Evolutionary conservation across 2,329 filamentous ascomycete species (phyloP), one percentile per base, ranked within the genome.

Genomic region (Madurella mycetomatis): DNA sequence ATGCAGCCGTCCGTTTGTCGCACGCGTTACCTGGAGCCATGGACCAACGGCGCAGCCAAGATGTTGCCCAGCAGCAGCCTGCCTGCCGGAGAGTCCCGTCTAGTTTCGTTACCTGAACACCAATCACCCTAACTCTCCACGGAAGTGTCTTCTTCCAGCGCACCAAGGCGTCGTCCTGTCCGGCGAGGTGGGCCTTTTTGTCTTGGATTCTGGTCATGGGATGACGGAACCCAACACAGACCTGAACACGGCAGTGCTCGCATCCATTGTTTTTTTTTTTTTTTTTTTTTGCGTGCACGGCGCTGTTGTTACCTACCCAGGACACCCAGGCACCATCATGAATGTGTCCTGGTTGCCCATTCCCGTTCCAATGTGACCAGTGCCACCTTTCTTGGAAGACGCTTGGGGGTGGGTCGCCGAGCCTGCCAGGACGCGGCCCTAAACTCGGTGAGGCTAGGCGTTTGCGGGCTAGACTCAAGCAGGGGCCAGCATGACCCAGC

Each of bases 371-470:
- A 46, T 51, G 58, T 60, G 58, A 56, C 53, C 56, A 51, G 51
- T 49, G 53, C 58, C 58, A 58, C 58, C 45, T 50, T 42, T 51
- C 51, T 45, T 54, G 53, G 48, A 46, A 53, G 34, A 34, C 45
- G 47, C 19, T 44, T 40, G 34, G 41, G 17, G 47, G 57, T 53
- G 54, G 55, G 45, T 30, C 43, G 48, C 52, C 57, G n/a, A 57
- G 54, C 34, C 46, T 41, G 50, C 51, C 49, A 59, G 51, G 54
- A 56, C 46, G 54, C 51, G 48, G 48, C 31, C 51, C 42, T 52
- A 32, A 25, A 30, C 46, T 5, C 15, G 31, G 13, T n/a, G 15
- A 31, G 49, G 32, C 42, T 41, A 48, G 51, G 37, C 46, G 34
- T 34, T 40, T 16, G 31, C 34, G 43, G 37, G 43, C 34, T 5